Base-by-base conservation (phyloP, 768 basidiomycete species). In the Chlorophyllum brunneum region DNA sequence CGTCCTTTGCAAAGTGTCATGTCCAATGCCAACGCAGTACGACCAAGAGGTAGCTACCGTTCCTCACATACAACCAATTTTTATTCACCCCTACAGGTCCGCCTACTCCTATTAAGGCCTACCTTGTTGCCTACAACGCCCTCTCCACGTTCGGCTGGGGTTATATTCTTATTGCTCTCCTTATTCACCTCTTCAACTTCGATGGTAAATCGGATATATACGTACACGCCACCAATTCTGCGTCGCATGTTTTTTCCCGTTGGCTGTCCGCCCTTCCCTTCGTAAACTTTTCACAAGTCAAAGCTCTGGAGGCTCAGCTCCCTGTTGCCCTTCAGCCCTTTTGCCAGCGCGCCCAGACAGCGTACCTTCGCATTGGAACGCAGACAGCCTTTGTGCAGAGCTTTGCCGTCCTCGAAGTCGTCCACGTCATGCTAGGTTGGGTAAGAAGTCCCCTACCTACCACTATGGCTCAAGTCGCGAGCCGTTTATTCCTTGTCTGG, bases 401-500 rank as follows among this genome's bases (percentile, higher is more conserved):
- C 22, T 80, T 82, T 46, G 95, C 95, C 1, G 61, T 82, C 0
- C 71, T 99, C 44, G 95, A 99, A 66, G 80, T 97, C 20, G 58
- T 88, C 2, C 97, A 99, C 65, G 82, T 84, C 31, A 66, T 86
- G 5, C 59, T 92, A 5, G 85, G 93, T 0, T 82, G 84, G 75
- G 95, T 98, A 39, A 73, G 85, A 44, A 88, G 85, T 50, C 86
- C 89, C 6, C 63, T 91, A 10, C 73, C 69, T 11, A 93, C 92
- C 0, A 93, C 92, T 0, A 63, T 71, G 4, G 79, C 85, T 58
- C 93, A 97, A 66, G 92, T 95, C 33, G 77, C 82, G 0, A 89
- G 86, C 56, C 74, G 93, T 34, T 73, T 98, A 3, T 85, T 86
- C 67, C 73, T 92, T 37, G 83, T 98, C 2, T 98, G 92, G 93